Conservation (phyloP, 2,329 filamentous ascomycete genomes). For the Botrytis sinoallii region DNA sequence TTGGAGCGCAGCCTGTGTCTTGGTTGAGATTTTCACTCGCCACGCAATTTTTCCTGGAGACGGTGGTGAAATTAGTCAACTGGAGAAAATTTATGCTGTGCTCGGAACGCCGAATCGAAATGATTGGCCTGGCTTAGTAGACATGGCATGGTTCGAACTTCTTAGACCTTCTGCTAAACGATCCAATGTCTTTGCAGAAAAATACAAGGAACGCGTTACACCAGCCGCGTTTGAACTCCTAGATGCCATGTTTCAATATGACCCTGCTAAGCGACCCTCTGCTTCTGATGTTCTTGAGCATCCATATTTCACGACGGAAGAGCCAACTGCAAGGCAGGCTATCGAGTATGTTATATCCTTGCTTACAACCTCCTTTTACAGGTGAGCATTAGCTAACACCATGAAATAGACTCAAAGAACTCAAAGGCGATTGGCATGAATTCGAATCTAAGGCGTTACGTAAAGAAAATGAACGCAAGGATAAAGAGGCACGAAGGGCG, state of each 20-base stretch:
- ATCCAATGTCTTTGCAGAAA: constrained; percentile 74
- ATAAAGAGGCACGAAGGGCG: constrained; percentile 41
- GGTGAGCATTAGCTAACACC: constrained; percentile 29
- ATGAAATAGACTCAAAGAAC: constrained; percentile 57
- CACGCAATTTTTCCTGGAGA: constrained; percentile 94
- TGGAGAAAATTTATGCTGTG: constrained; percentile 94
- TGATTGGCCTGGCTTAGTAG: constrained; percentile 86
- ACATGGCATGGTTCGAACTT: constrained; percentile 97
- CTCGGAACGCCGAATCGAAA: constrained; percentile 81
- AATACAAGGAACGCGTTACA: constrained; percentile 74
- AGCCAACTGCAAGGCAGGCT: constrained; percentile 73
- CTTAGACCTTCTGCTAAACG: constrained; percentile 73
- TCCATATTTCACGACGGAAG: constrained; percentile 81
- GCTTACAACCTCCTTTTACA: not conserved
- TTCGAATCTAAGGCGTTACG: constrained; percentile 94
- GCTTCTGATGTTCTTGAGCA: constrained; percentile 83
- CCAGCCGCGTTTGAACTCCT: constrained; percentile 81
- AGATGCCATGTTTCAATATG: constrained; percentile 81
- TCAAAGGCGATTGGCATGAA: constrained; percentile 97
- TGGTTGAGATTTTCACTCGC: constrained; percentile 93
- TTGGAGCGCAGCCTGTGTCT: constrained; percentile 95
- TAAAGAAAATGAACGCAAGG: constrained; percentile 76
- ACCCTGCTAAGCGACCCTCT: constrained; percentile 77
- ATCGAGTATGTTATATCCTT: constrained; percentile 62
- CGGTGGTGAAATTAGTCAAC: constrained; percentile 89